These are phyloP conservation scores for Trapa incisa DNA, from an alignment of 345 rosid species.

Conservation along the genomic window DNA sequence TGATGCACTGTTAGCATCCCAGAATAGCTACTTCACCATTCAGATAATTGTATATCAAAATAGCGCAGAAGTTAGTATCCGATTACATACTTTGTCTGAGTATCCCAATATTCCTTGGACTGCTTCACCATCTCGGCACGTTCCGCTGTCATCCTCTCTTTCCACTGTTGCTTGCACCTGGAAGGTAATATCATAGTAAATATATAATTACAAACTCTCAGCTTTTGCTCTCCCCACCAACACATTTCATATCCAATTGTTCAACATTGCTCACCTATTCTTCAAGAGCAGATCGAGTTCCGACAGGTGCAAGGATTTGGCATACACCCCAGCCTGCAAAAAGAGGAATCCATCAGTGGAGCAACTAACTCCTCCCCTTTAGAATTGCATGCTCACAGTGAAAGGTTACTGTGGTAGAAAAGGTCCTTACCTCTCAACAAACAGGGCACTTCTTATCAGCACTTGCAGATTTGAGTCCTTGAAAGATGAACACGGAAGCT, in stretches of 20 bases:
- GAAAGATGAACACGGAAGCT: slow-evolving; percentile 54
- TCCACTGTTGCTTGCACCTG: slow-evolving; percentile 75
- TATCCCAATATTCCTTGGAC: slow-evolving; percentile 60
- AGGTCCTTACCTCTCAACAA: slow-evolving; percentile 74
- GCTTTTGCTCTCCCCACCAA: neutral
- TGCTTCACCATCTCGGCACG: slow-evolving; percentile 64
- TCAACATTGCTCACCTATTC: slow-evolving; percentile 38
- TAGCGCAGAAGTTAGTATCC: slow-evolving; percentile 31
- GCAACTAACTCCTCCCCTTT: neutral
- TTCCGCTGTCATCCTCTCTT: slow-evolving; percentile 42
- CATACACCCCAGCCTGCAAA: slow-evolving; percentile 63
- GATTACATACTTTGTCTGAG: slow-evolving; percentile 41
- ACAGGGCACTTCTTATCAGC: slow-evolving; percentile 59
- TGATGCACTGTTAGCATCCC: neutral
- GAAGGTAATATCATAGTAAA: neutral
- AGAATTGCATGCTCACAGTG: neutral
- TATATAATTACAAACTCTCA: neutral
- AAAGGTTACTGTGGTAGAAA: neutral
- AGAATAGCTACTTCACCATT: neutral
- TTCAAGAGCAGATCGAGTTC: slow-evolving; percentile 62
- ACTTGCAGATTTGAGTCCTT: slow-evolving; percentile 61
- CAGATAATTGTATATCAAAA: neutral
- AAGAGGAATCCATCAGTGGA: neutral
- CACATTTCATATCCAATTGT: neutral
- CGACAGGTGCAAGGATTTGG: slow-evolving; percentile 58